Conservation (phyloP, 768 basidiomycete genomes). For the Cystofilobasidium bisporidii region DNA sequence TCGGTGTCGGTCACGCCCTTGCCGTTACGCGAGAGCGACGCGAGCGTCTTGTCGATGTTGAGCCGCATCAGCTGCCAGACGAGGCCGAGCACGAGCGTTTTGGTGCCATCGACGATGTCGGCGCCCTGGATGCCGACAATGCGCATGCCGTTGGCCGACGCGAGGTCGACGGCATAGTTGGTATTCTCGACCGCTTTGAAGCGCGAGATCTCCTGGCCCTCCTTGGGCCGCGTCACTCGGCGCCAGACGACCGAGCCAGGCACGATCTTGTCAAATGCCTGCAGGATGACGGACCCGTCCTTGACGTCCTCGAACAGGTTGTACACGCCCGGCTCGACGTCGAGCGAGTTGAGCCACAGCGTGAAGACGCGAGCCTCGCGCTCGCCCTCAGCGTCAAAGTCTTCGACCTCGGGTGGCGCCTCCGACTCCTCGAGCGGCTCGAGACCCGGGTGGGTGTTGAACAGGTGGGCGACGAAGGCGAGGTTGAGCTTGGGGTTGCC, state of each 20-base stretch:
- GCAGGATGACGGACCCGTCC: slow-evolving; percentile 77
- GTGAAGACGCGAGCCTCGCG: slow-evolving; percentile 96
- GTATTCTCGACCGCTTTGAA: slow-evolving; percentile 99
- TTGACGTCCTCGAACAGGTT: slow-evolving; percentile 93
- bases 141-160: slow-evolving; percentile 84
- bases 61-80: slow-evolving; percentile 97
- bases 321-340: slow-evolving; percentile 91
- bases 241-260: slow-evolving; percentile 92
- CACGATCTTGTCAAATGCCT: slow-evolving; percentile 91
- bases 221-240: slow-evolving; percentile 87
- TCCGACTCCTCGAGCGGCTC: slow-evolving; percentile 90
- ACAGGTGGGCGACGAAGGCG: slow-evolving; percentile 88
- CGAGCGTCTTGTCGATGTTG: slow-evolving; percentile 84
- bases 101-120: slow-evolving; percentile 88
- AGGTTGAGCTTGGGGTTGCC: slow-evolving; percentile 97
- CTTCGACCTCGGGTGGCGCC: slow-evolving; percentile 77
- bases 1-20: slow-evolving; percentile 81
- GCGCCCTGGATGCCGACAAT: slow-evolving; percentile 95
- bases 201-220: slow-evolving; percentile 67
- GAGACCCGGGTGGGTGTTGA: slow-evolving; percentile 94
- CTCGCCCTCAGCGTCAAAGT: slow-evolving; percentile 98
- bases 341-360: slow-evolving; percentile 94
- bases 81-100: slow-evolving; percentile 85
- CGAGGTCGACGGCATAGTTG: slow-evolving; percentile 89
- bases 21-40: slow-evolving; percentile 56